Evolutionary conservation across 1,139 yeast genomes (phyloP), one percentile per base, ranked within the genome.

Genomic region (Spathaspora sp.): DNA sequence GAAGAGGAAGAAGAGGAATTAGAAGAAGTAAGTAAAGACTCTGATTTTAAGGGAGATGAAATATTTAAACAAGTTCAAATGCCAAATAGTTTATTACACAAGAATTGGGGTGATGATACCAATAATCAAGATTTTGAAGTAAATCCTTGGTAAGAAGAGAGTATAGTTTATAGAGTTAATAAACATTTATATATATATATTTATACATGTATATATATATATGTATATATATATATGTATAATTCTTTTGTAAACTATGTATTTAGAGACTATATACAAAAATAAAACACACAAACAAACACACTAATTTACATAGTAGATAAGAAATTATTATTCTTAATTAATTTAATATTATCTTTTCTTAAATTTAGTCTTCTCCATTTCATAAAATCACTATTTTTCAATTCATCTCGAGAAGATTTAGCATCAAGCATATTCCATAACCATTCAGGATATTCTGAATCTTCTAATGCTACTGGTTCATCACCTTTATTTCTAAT

Each of bases 361-460:
- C 90, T 79, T 57, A 89, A 74, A 59, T 81, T 80, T 61, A 80
- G 86, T 61, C 81, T 81, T 51, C 93, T 86, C 70, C 81, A 75
- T 57, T 75, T 81, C 61, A 86, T 78, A 43, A 86, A 82, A 56
- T 88, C 86, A 2, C 70, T 70, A 39, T 75, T 79, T 53, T 72
- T 72, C 41, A 86, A 72, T 52, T 79, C 71, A 20, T 72, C 76
- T 47, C 77, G 70, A 58, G 78, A 81, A 31, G 76, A 75, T 37
- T 74, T 75, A 48, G 79, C 73, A 61, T 90, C 95, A 41, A 90
- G 77, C 51, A 89, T 74, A n/a, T 77, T 81, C 99, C 99, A 93
- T 49, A 93, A 77, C 98, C 98, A 93, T 43, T 78, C 89, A 3
- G 99, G 99, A 61, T 93, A 93, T 58, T 91, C 96, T 37, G 75